Percentiles rank a stretch among this genome's conserved stretches.
phyloP scores from a whole-genome alignment of 2,329 filamentous ascomycete genomes.

The Scolecobasidium constrictum region DNA sequence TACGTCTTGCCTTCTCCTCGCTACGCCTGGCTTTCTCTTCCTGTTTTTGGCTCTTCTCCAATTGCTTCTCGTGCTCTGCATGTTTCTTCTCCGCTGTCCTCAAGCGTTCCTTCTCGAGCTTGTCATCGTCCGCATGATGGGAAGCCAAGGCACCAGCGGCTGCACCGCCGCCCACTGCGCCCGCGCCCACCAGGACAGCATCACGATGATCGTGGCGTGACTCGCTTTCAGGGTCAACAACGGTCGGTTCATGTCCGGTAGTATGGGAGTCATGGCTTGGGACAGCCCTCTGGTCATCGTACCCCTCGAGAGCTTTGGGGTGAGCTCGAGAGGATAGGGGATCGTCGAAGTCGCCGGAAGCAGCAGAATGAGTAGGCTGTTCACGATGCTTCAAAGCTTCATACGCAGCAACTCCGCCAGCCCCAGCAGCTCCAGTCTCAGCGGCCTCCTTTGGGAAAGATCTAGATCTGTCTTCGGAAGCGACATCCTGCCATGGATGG shows the following conservation, averaged over 20 bases:
- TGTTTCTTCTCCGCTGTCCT: too few species aligned
- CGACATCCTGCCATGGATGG: too few species aligned
- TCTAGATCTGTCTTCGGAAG: too few species aligned
- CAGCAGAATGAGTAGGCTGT: too few species aligned
- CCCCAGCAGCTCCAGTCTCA: neutral
- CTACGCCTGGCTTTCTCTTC: too few species aligned
- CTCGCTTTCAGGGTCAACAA: too few species aligned
- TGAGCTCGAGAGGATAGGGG: neutral
- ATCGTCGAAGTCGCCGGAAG: too few species aligned
- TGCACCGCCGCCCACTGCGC: neutral
- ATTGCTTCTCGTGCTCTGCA: too few species aligned
- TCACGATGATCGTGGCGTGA: too few species aligned
- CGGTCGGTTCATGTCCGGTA: neutral
- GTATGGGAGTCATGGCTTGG: neutral
- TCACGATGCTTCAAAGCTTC: neutral
- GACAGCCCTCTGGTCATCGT: neutral
- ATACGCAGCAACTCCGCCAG: neutral
- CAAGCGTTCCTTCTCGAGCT: neutral
- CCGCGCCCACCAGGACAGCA: neutral
- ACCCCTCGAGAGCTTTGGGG: neutral
- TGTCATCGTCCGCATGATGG: neutral
- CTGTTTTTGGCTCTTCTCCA: too few species aligned
- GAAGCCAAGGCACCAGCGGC: neutral
- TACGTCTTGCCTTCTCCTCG: neutral
- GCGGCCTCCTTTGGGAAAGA: too few species aligned